Base-by-base conservation (phyloP, 2,329 filamentous ascomycete genomes). In the Cladophialophora yegresii region DNA sequence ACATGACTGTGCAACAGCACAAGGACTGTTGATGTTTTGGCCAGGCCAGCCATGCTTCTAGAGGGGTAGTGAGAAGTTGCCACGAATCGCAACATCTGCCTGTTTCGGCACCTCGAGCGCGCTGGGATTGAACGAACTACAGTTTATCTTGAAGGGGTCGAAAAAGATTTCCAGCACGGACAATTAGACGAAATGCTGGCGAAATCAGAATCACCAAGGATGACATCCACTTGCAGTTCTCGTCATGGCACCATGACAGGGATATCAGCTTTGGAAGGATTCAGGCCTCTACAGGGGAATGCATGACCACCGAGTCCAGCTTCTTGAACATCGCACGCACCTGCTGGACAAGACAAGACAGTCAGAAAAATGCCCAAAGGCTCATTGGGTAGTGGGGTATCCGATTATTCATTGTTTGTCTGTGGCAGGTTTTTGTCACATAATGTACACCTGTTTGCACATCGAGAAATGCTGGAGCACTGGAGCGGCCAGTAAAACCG, bases 401-500 rank as follows among this genome's bases (percentile, higher is more conserved):
- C 61, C 28, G 50, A 61, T 63, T 58, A 54, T 55, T 51, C 43
- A 40, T 54, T 53, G 49, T 49, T 54, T 12, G n/a, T 33, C 33
- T 53, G 40, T 45, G 33, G 47, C 28, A 54, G 32, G 36, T 54
- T 45, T 32, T 60, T 49, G 40, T 62, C 33, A 63, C 49, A 64
- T 67, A 67, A 32, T 65, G 56, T 67, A 67, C 65, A 67, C 51
- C 36, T 55, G 62, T 50, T 54, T 51, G 33, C 30, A 30, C 53
- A 67, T 54, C 50, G 51, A 61, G 23, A 30, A n/a, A 53, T 32
- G 26, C 36, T 60, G 53, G 51, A 45, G 32, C 65, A 67, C 62
- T 61, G 62, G 65, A 67, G 65, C 55, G 49, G 63, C 64, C 65
- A 67, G 33, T 53, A 40, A 51, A 49, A 57, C 16, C 30, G 36